A percentile compares a stretch with the other conserved stretches of the same genome.
phyloP scores from a whole-genome alignment of 1,139 yeast genomes.

The Lodderomyces oxycetoniae region DNA sequence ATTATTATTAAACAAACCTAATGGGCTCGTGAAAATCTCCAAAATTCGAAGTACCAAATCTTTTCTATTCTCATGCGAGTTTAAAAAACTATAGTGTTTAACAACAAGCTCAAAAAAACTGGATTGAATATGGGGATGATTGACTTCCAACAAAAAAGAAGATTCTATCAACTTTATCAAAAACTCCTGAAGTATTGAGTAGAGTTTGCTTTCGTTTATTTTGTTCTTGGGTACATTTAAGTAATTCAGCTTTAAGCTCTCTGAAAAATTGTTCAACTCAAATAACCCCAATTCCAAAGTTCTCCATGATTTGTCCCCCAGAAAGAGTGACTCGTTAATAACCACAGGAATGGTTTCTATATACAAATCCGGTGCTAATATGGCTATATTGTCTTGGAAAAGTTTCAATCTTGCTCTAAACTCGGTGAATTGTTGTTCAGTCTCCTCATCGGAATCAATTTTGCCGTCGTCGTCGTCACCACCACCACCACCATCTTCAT shows the following conservation, averaged over 20 bases:
- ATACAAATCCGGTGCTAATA: conserved; percentile 68
- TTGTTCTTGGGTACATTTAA: conserved; percentile 64
- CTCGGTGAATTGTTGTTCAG: conserved; percentile 71
- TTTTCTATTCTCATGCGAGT: conserved; percentile 39
- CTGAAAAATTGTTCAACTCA: conserved; percentile 75
- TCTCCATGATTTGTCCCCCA: conserved; percentile 54
- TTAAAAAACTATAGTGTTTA: conserved; percentile 68
- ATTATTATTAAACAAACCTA: conserved; percentile 72
- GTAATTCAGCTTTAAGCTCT: conserved; percentile 68
- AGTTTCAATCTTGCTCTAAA: conserved; percentile 66
- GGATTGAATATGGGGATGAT: conserved; percentile 76
- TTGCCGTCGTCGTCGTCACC: conserved; percentile 16
- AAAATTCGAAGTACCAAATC: conserved; percentile 61
- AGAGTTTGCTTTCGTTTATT: conserved; percentile 59
- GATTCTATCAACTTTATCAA: conserved; percentile 63
- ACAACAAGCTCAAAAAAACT: conserved; percentile 80
- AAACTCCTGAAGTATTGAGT: conserved; percentile 54
- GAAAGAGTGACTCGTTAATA: conserved; percentile 56
- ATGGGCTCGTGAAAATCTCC: conserved; percentile 71
- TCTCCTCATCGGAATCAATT: conserved; percentile 51
- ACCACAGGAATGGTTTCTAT: conserved; percentile 64
- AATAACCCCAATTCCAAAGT: conserved; percentile 80
- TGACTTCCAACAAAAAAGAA: conserved; percentile 44
- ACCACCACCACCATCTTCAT: conserved; percentile 54
- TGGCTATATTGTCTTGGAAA: conserved; percentile 82